Conservation (phyloP, 129 eudicot species). For the Scalesia atractyloides region DNA sequence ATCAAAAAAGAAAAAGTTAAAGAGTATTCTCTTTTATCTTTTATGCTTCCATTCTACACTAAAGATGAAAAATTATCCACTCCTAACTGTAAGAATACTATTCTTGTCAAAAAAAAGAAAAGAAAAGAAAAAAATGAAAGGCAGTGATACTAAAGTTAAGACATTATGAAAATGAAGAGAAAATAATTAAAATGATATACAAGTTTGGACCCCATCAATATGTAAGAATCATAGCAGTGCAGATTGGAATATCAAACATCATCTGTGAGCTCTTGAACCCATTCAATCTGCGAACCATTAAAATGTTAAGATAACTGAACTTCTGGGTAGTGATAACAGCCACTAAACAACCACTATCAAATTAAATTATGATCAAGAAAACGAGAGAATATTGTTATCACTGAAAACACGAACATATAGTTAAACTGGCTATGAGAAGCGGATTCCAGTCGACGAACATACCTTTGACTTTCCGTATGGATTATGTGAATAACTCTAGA, state of each 20-base stretch:
- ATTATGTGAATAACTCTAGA: slow-evolving; percentile 42
- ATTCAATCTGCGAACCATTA: slow-evolving; percentile 6
- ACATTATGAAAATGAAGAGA: slow-evolving; percentile 13
- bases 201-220: slow-evolving; percentile 11
- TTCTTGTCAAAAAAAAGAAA: background rate
- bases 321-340: background rate
- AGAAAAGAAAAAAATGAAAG: background rate
- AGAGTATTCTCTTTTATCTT: too few relatives aligned
- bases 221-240: background rate
- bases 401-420: background rate
- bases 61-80: background rate
- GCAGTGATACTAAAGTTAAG: background rate
- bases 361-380: background rate
- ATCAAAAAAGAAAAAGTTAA: too few relatives aligned
- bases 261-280: slow-evolving; percentile 2
- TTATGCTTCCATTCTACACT: too few relatives aligned
- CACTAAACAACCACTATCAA: background rate
- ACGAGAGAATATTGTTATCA: background rate
- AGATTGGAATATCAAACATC: background rate
- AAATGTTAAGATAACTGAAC: background rate
- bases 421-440: slow-evolving; percentile 2
- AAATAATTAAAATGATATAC: background rate
- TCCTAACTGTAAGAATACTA: background rate
- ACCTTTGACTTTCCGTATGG: slow-evolving; percentile 20
- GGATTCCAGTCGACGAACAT: slow-evolving; percentile 3